A percentile compares a stretch with the other conserved stretches of the same genome.
These are phyloP conservation scores for Aspergillus floridensis DNA, from an alignment of 2,329 filamentous ascomycete genomes.

Conservation along the genomic window DNA sequence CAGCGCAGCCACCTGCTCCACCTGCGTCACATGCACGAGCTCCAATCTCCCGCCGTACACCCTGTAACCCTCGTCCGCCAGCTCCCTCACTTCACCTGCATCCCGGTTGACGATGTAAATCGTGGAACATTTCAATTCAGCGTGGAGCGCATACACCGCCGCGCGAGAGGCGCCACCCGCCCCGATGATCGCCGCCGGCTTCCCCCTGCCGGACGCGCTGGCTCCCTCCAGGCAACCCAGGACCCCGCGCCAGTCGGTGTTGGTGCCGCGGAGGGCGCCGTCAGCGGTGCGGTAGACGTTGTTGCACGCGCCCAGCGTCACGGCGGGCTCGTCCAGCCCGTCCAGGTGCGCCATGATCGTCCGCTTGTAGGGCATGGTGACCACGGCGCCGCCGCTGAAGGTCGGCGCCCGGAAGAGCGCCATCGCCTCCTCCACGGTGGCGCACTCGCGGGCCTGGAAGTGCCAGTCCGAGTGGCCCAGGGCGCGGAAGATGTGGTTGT, in stretches of 20 bases:
- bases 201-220: slow-evolving; percentile 14
- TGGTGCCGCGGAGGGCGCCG: slow-evolving; percentile 36
- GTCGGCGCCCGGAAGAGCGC: slow-evolving; percentile 26
- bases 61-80: slow-evolving; percentile 23
- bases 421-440: slow-evolving; percentile 32
- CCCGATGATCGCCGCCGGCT: slow-evolving; percentile 39
- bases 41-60: neutral
- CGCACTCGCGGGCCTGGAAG: slow-evolving; percentile 34
- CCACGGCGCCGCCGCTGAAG: slow-evolving; percentile 32
- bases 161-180: slow-evolving; percentile 45
- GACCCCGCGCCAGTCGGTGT: slow-evolving; percentile 48
- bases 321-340: slow-evolving; percentile 35
- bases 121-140: slow-evolving; percentile 24
- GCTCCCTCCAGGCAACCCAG: slow-evolving; percentile 32
- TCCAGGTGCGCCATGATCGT: slow-evolving; percentile 31
- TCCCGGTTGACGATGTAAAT: slow-evolving; percentile 43
- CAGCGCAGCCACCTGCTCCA: slow-evolving; percentile 26
- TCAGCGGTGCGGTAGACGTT: slow-evolving; percentile 15
- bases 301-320: slow-evolving; percentile 37
- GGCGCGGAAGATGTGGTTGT: slow-evolving; percentile 39
- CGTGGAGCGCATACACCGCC: slow-evolving; percentile 37
- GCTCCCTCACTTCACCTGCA: slow-evolving; percentile 25
- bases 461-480: slow-evolving; percentile 34
- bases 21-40: slow-evolving; percentile 31
- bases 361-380: slow-evolving; percentile 48